Evolutionary conservation across 2,329 filamentous ascomycete genomes (phyloP), one percentile per base, ranked within the genome.

Genomic region (Trichoderma aggressivum): DNA sequence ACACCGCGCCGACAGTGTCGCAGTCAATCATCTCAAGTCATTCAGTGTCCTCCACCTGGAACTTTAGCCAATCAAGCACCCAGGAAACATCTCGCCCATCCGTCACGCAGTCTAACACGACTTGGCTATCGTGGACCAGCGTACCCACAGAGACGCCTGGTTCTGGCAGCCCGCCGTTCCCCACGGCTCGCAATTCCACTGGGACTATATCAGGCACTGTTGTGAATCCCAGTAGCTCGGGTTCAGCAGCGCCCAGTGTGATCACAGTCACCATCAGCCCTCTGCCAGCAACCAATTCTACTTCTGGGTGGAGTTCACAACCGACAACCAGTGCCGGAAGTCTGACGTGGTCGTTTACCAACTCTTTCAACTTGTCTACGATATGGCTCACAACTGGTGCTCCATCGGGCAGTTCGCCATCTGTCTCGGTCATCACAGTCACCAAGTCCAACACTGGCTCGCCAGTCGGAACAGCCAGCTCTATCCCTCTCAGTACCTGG

Each of bases 181-280:
- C 71, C 5, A 70, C 71, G 16, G 32, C 71, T 24, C 47, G 18
- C 30, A 71, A 72, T 43, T 30, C 24, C 26, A 71, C 71, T 7
- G 43, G 59, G 39, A 71, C 68, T 16, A 5, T 62, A 3, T 72
- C 68, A 24, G 68, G 62, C 8, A 72, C 62, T 2, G 34, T 61
- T 11, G 32, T 67, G 7, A 67, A 47, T 14, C 24, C 58, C 6
- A 70, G 63, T 6, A 28, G 39, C 53, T 61, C 68, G 7, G 32
- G 39, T 12, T n/a, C 68, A 24, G 28, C 30, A 18, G 30, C 47
- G 8, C 30, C 62, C 0, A 66, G 47, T n/a, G 50, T 70, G 3
- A 30, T 71, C 16, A 62, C 67, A 3, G 34, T 71, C 30, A 72
- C 68, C 14, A 26, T 72, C n/a, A 72, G 68, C n/a, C 60, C 60